phyloP scores from a whole-genome alignment of 805 yeast species.

The Ogataea pilisensis region DNA sequence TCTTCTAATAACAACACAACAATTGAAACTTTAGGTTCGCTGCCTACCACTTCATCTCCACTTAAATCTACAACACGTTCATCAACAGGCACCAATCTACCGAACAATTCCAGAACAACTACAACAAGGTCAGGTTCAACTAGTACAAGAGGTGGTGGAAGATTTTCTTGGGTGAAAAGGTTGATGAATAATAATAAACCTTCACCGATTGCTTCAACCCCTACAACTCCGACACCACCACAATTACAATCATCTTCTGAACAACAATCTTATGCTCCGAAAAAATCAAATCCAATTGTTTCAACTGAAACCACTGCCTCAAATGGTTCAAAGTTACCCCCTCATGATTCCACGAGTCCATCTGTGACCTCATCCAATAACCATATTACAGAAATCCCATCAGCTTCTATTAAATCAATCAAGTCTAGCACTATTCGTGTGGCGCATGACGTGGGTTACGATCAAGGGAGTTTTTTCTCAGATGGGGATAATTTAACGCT shows the following conservation, averaged over 20 bases:
- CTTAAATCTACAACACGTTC: no score
- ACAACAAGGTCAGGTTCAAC: constrained; percentile 2
- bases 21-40: no score
- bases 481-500: constrained; percentile 18
- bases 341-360: no score
- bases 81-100: neutral
- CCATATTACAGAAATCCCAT: neutral
- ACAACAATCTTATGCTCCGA: constrained; percentile 1
- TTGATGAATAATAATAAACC: constrained; percentile 29
- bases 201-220: neutral
- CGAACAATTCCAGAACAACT: neutral
- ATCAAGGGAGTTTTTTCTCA: constrained; percentile 15
- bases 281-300: constrained; percentile 7
- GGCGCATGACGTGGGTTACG: constrained; percentile 2
- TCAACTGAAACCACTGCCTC: constrained; percentile 1
- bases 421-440: constrained; percentile 2
- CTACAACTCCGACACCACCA: neutral
- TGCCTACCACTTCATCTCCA: neutral
- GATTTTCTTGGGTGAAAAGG: constrained; percentile 34
- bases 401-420: constrained; percentile 1
- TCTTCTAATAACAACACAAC: no score
- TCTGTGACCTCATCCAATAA: no score
- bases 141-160: constrained; percentile 12
- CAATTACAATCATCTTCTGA: constrained; percentile 2
- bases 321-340: no score